Evolutionary conservation across 225 moss, liverwort and hornwort species (phyloP), one percentile per base, ranked within the genome.

Genomic region (Physcomitrellopsis africana): DNA sequence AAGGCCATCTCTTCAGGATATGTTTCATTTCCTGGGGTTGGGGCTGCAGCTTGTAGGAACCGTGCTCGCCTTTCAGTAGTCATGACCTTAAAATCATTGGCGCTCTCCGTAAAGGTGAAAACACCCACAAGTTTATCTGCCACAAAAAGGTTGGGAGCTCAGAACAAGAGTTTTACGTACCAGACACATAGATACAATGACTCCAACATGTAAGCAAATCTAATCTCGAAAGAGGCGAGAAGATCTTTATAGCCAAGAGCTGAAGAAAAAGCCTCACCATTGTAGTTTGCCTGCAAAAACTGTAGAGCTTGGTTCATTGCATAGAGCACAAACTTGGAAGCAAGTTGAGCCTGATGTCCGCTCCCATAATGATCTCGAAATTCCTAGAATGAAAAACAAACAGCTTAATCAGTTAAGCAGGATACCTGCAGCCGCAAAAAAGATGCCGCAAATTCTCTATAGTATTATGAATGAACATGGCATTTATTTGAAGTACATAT

Each of bases 121-220:
- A 85, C 82, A 72, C 85, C 87, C 72, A 87, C 87, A 27, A 87
- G 74, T 68, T 82, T 82, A 55, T 77, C 87, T 87, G 87, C 44
- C 61, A 51, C 17, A 77, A 66, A 66, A 77, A 56, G 24, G 23
- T 73, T 51, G 63, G 77, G 42, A 17, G 47, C 17, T 27, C 54
- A 51, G 45, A 70, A 61, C 32, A 17, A 79, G 42, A 62, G 24
- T 8, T 24, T 51, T 37, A 4, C 32, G 7, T 37, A 37, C 32
- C 32, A 37, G 32, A 37, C 32, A 37, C 4, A 37, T 37, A 37
- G 18, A 45, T 57, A 44, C 10, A 44, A 58, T 45, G 0, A 53
- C 44, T 54, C 44, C 55, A 16, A 54, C 23, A 48, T 51, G 60
- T 18, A 48, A 63, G 15, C 44, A 65, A 18, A 75, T 71, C 11